Base-by-base conservation (phyloP, 768 basidiomycete genomes). In the Rossbeevera mucosa region DNA sequence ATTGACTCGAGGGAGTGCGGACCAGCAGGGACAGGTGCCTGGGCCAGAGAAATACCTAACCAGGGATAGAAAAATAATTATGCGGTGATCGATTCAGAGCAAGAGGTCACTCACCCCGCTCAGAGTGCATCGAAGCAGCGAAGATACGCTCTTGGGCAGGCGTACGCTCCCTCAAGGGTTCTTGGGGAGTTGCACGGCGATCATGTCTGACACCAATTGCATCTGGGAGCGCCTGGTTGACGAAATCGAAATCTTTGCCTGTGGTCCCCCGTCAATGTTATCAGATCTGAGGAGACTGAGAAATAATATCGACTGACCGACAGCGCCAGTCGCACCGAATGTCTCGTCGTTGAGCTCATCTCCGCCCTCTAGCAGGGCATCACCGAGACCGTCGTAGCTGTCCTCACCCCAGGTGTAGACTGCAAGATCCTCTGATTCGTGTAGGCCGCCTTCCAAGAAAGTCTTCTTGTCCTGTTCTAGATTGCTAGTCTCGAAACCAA, bases 311-410 rank as follows among this genome's bases (percentile, higher is more conserved):
- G 50, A 72, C 87, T 77, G 66, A 94, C 94, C 91, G 53, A 95
- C 80, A 57, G 64, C 71, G 29, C 77, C 84, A 46, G 74, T 58
- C 36, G 72, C 79, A 26, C 94, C 96, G 72, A 99, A 99, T 2
- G 96, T 99, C 75, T 95, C 93, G 70, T 95, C 92, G 71, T 99
- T 98, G 60, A 94, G 67, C 59, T 94, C 94, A 76, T 97, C 94
- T 51, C 84, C 85, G 38, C 86, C 87, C 71, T 98, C 95, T 60
- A 86, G 83, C 49, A 97, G 79, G 46, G 83, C 83, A 70, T 91
- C 87, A 48, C 88, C 93, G 24, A 95, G 81, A 36, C 89, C 91
- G 68, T 95, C 91, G 65, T 94, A 93, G 59, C 83, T 83, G 36
- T 90, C 90, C 59, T 90, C 88, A 11, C 90, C 92, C 91, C 91